phyloP scores from a whole-genome alignment of 2,329 filamentous ascomycete species.

The Sporothrix pallida region DNA sequence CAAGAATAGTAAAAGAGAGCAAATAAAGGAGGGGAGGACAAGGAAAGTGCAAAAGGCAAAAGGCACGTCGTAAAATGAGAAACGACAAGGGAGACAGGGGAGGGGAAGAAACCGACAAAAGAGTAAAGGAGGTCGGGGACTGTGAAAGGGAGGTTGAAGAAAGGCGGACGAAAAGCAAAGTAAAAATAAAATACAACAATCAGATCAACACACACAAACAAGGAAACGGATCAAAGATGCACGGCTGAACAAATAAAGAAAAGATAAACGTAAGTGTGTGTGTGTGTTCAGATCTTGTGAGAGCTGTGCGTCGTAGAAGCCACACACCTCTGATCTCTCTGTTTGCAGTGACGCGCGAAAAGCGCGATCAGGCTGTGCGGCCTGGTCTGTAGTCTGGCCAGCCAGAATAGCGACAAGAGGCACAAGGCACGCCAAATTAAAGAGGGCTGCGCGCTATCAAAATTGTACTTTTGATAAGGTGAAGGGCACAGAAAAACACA shows the following conservation, averaged over 20 bases:
- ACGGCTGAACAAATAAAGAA: background rate
- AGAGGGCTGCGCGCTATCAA: constrained; percentile 25
- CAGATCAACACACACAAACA: background rate
- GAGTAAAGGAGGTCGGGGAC: background rate
- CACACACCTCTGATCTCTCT: constrained; percentile 18
- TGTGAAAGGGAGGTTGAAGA: background rate
- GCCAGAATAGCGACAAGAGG: background rate
- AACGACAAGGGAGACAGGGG: background rate
- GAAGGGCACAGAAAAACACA: background rate
- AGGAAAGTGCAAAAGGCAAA: background rate
- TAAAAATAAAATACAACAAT: constrained; percentile 1
- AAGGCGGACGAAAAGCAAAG: background rate
- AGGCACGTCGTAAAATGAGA: background rate
- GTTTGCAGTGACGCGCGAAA: constrained; percentile 36
- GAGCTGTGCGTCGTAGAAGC: background rate
- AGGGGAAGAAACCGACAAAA: background rate
- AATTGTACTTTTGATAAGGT: constrained; percentile 32
- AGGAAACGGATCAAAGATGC: constrained; percentile 10
- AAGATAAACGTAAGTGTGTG: too few relatives aligned
- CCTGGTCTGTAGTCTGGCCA: background rate
- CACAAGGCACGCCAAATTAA: too few relatives aligned
- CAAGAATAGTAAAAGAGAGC: background rate
- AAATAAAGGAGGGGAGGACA: background rate
- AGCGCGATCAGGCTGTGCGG: constrained; percentile 33
- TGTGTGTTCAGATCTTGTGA: background rate